Base-by-base conservation (phyloP, 1,284 basidiomycete species). In the Malassezia yamatoensis region DNA sequence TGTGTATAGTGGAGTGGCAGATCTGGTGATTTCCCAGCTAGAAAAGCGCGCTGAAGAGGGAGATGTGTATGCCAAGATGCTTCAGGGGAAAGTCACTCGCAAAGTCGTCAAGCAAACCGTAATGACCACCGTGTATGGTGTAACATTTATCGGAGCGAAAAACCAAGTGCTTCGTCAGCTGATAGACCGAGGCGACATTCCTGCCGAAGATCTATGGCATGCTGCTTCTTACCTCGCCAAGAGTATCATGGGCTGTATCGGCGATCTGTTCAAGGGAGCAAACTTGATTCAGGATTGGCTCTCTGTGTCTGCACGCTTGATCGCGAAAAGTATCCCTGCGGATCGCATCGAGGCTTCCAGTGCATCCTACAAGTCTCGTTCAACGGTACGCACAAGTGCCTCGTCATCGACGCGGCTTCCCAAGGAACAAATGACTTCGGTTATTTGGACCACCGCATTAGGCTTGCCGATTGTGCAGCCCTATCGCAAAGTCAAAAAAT, bases 61-160 rank as follows among this genome's bases (percentile, higher is more conserved):
- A 4, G 63, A 77, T 15, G 76, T 79, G 52, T 77, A 80, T 49
- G 90, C 90, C 0, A 64, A 78, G 51, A 67, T 87, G 63, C 79
- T 96, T 16, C 63, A 80, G 37, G 89, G 87, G 49, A 89, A 90
- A 73, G 81, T 98, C 41, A 81, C 88, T 7, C 79, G 94, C 45
- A 98, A 99, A 77, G 85, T 96, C 21, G 93, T 99, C 66, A 99
- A 99, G 80, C 93, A 98, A 79, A 96, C 93, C 16, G 88, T 96
- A 66, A 99, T 99, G 94, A 99, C 94, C 0, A 98, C 94, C 10
- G 94, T 99, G 36, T 98, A 99, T 74, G 93, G 91, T 41, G 93
- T 98, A 20, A 99, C 93, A 0, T 94, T 86, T 75, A 79, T 96
- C 53, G 94, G 93, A 35, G 94, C 93, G 24, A 83, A 90, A 54